These are phyloP conservation scores for Fulvia fulva DNA, from an alignment of 2,329 filamentous ascomycete species.

Conservation along the genomic window DNA sequence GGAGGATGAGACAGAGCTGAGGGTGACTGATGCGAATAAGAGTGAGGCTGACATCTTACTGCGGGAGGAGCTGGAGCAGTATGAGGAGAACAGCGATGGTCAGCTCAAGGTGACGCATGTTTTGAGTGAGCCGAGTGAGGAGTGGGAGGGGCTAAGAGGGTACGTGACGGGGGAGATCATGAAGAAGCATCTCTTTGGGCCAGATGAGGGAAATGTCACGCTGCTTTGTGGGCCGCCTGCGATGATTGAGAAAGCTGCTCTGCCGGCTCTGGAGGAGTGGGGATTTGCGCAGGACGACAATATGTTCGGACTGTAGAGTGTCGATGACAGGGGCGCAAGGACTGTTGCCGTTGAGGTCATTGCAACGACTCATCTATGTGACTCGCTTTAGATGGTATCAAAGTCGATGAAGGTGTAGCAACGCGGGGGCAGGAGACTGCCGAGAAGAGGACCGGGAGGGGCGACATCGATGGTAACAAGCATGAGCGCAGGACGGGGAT, in stretches of 20 bases:
- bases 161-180: constrained; percentile 43
- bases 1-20: constrained; percentile 35
- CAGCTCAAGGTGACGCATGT: constrained; percentile 47
- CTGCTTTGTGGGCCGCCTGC: constrained; percentile 50
- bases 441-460: background rate
- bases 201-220: constrained; percentile 40
- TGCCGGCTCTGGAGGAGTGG: constrained; percentile 44
- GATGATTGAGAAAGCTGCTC: constrained; percentile 50
- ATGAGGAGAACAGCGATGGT: constrained; percentile 36
- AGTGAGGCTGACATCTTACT: constrained; percentile 47
- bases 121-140: constrained; percentile 42
- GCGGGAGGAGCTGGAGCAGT: constrained; percentile 40
- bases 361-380: too few species aligned
- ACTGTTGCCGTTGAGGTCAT: too few species aligned
- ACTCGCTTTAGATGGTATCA: too few species aligned
- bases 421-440: background rate
- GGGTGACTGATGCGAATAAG: constrained; percentile 49
- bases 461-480: background rate
- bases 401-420: too few species aligned
- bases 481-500: background rate
- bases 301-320: constrained; percentile 9
- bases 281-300: constrained; percentile 10
- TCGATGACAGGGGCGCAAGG: background rate
- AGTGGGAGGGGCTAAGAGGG: constrained; percentile 46
- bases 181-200: constrained; percentile 41